These are phyloP conservation scores for Neofusicoccum ribis DNA, from an alignment of 2,329 filamentous ascomycete genomes.

Conservation along the genomic window DNA sequence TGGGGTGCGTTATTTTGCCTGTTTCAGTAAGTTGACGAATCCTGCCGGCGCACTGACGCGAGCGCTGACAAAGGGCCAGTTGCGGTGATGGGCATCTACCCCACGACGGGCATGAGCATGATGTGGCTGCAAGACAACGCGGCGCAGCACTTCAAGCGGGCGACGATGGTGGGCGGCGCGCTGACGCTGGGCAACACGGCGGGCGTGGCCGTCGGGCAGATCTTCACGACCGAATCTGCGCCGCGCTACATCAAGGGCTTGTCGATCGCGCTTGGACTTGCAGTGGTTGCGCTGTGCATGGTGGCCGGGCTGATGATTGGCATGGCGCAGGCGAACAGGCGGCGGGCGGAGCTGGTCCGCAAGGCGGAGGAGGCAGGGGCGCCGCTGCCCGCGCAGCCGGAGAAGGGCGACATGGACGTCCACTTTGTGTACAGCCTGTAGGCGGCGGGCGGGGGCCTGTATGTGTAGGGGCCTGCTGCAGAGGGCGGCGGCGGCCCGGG, in stretches of 20 bases:
- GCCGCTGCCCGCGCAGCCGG: slow-evolving; percentile 7
- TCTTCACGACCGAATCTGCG: slow-evolving; percentile 12
- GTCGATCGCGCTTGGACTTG: slow-evolving; percentile 18
- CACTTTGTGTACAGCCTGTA: slow-evolving; percentile 18
- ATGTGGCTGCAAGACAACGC: slow-evolving; percentile 20
- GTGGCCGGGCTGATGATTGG: slow-evolving; percentile 14
- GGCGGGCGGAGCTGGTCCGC: slow-evolving; percentile 13
- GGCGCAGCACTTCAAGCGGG: slow-evolving; percentile 18
- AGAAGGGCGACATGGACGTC: slow-evolving; percentile 19
- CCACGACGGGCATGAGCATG: slow-evolving; percentile 18
- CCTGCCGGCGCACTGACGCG: background rate
- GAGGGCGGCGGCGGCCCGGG: background rate
- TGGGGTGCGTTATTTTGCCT: slow-evolving; percentile 19
- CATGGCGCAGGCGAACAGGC: slow-evolving; percentile 15
- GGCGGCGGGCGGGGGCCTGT: background rate
- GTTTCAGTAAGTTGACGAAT: slow-evolving; percentile 17
- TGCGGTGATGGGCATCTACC: slow-evolving; percentile 16
- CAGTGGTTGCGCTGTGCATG: slow-evolving; percentile 18
- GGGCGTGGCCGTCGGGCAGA: slow-evolving; percentile 19
- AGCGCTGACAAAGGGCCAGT: background rate
- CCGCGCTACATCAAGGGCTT: slow-evolving; percentile 19
- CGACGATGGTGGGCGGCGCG: slow-evolving; percentile 20
- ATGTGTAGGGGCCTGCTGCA: background rate
- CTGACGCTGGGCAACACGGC: slow-evolving; percentile 19
- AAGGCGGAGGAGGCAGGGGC: slow-evolving; percentile 13